Conservation (phyloP, 1,284 basidiomycete genomes). For the Puccinia hordei region DNA sequence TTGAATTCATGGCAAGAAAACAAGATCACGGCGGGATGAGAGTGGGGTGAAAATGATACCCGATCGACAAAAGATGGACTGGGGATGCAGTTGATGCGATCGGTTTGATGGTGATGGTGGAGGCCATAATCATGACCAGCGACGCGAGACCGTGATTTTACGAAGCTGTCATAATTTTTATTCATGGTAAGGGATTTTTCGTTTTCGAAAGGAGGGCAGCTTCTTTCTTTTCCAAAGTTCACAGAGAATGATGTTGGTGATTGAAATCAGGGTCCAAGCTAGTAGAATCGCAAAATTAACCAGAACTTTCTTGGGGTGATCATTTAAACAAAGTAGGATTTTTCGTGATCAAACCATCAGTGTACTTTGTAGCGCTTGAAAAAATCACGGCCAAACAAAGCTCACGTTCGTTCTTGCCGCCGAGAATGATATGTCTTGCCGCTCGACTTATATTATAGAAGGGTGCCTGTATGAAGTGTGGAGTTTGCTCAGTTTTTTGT, state of each 20-base stretch:
- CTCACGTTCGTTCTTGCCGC: constrained; percentile 47
- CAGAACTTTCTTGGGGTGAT: constrained; percentile 4
- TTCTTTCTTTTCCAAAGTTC: constrained; percentile 28
- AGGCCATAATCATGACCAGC: not conserved
- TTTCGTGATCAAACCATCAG: not conserved
- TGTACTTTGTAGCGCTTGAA: not conserved
- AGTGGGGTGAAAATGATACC: not conserved
- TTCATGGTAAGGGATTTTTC: not conserved
- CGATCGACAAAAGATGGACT: not conserved
- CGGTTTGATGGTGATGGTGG: not conserved
- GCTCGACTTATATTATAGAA: constrained; percentile 32
- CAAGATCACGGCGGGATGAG: not conserved
- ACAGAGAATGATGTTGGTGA: constrained; percentile 11
- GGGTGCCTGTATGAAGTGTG: constrained; percentile 25
- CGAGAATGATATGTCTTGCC: constrained; percentile 31
- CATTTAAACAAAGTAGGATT: not conserved
- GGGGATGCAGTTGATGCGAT: not conserved
- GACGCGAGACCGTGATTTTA: not conserved
- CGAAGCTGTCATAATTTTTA: not conserved
- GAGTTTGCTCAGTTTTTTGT: not conserved
- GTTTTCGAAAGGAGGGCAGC: constrained; percentile 6
- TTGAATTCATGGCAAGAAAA: not conserved
- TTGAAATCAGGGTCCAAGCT: constrained; percentile 34
- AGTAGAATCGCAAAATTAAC: constrained; percentile 43
- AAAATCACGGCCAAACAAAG: not conserved